Base-by-base conservation (phyloP, 768 basidiomycete species). In the Mycena pura region DNA sequence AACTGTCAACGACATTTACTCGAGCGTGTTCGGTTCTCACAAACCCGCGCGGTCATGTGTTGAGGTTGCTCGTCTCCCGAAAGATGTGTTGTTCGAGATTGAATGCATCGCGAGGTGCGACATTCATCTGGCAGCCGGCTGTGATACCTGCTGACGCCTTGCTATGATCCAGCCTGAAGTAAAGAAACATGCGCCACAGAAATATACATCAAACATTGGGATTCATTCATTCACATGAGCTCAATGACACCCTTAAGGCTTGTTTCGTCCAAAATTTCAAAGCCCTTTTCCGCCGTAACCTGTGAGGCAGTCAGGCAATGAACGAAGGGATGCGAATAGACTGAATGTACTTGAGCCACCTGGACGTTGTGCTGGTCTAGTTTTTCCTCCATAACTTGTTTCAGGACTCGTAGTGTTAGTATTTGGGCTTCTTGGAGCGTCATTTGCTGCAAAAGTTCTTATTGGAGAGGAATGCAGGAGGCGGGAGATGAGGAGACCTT, bases 351-450 rank as follows among this genome's bases (percentile, higher is more conserved):
- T 84, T 96, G 95, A 51, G 96, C 95, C 14, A 99, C 82, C 75
- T 99, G 96, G 24, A 99, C 96, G 68, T 99, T 99, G 79, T 98
- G 96, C 68, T 97, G 93, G 77, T 99, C 96, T 40, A 99, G 85
- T 75, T 97, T 98, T 80, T 99, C 97, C 76, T 99, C 97, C 97
- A 99, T 99, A 41, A 99, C 97, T 79, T 99, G 95, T 79, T 99
- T 99, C 63, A 99, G 80, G 44, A 99, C 93, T 64, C 87, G 89
- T 51, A 99, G 79, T 3, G 93, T 90, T 63, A 99, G 78, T 36
- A 85, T 80, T 67, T 98, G 93, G 0, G 95, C 97, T 75, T 97
- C 95, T 65, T 82, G 76, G 22, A 99, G 80, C 8, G 91, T 89
- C 88, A 99, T 96, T 86, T 89, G 88, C 96, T 99, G 69, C n/a